phyloP scores from a whole-genome alignment of 352 stramenopile species.

The Globisporangium nunn region DNA sequence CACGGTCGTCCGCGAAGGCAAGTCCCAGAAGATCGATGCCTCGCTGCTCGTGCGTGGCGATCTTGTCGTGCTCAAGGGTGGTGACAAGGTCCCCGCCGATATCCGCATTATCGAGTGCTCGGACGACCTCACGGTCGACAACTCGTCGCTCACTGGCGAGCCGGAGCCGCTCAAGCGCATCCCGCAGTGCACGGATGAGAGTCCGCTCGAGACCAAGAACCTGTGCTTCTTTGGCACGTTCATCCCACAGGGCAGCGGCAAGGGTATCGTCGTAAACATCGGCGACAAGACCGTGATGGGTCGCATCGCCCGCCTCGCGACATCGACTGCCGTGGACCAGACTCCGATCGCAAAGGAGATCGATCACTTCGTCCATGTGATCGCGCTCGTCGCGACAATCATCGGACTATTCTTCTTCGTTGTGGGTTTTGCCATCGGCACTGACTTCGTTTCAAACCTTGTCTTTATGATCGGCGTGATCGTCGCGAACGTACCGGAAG shows the following conservation, averaged over 20 bases:
- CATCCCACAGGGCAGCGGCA: constrained; percentile 61
- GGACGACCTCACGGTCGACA: constrained; percentile 89
- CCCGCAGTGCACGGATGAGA: constrained; percentile 68
- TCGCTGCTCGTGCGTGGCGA: constrained; percentile 80
- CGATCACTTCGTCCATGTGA: constrained; percentile 68
- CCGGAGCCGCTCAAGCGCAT: constrained; percentile 83
- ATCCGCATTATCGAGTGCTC: constrained; percentile 92
- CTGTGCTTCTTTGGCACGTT: constrained; percentile 78
- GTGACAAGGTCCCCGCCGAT: constrained; percentile 93
- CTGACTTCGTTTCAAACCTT: constrained; percentile 56
- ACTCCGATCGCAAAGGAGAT: constrained; percentile 59
- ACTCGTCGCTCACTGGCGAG: constrained; percentile 83
- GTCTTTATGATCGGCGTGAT: constrained; percentile 97
- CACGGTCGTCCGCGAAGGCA: constrained; percentile 71
- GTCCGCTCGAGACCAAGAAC: constrained; percentile 78
- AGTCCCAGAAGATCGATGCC: constrained; percentile 73
- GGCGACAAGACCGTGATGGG: constrained; percentile 83
- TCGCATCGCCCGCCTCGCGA: constrained; percentile 62
- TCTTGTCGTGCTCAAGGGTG: constrained; percentile 82
- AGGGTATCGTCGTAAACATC: constrained; percentile 59
- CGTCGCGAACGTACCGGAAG: constrained; percentile 92
- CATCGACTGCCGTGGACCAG: constrained; percentile 35
- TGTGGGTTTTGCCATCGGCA: constrained; percentile 46
- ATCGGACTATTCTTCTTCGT: constrained; percentile 62
- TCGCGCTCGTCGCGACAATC: constrained; percentile 41